Evolutionary conservation across 202 grass and related monocot species (phyloP).

Genomic region (Thinopyrum obtusiflorum): DNA sequence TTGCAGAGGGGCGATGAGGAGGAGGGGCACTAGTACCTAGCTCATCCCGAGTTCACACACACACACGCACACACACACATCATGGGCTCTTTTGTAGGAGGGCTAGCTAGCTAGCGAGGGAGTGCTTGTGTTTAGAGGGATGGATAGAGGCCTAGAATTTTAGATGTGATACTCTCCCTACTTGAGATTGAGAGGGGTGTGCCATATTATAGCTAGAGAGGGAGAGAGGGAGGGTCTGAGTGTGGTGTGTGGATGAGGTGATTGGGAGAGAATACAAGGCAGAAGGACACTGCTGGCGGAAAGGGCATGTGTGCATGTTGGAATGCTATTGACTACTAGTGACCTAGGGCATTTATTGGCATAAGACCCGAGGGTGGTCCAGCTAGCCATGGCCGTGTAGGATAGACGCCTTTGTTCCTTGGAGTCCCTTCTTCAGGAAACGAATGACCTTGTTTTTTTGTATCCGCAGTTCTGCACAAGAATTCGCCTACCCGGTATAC

Average conservation of each 20-base stretch:
- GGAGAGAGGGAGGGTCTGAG: not conserved
- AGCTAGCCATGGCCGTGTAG: not conserved
- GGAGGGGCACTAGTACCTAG: not conserved
- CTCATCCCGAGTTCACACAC: not conserved
- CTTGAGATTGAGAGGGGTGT: constrained; percentile 13
- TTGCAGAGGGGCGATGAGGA: constrained; percentile 1
- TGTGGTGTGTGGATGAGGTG: constrained; percentile 30
- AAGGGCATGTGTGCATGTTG: constrained; percentile 32
- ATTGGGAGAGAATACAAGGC: constrained; percentile 35
- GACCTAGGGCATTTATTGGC: constrained; percentile 51
- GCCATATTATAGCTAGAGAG: constrained; percentile 27
- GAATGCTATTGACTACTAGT: constrained; percentile 41
- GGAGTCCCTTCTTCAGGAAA: constrained; percentile 51
- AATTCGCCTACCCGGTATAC: constrained; percentile 10
- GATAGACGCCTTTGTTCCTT: constrained; percentile 11
- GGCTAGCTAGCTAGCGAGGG: constrained; percentile 7
- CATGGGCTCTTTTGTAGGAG: constrained; percentile 30
- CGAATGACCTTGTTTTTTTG: constrained; percentile 43
- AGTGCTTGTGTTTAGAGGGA: constrained; percentile 2
- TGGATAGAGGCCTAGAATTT: not conserved
- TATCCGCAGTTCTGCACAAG: not conserved
- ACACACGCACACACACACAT: not conserved
- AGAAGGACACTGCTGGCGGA: constrained; percentile 26
- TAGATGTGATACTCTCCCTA: constrained; percentile 1
- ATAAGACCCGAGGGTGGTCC: constrained; percentile 12